Conservation (phyloP, 306 rosid genomes). For the Inga leiocalycina region DNA sequence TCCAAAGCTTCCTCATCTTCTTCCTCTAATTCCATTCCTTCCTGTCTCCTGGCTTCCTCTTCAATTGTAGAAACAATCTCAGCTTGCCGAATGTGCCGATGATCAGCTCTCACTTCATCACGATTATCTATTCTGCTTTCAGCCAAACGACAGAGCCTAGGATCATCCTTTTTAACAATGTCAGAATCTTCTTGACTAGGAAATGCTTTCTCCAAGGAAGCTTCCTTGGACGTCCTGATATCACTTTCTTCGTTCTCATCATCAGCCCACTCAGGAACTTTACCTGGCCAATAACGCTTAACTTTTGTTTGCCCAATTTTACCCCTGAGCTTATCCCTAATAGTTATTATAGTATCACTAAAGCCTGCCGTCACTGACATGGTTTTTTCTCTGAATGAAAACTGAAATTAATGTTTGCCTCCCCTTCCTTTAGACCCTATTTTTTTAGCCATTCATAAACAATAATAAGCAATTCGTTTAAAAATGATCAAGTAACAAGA, state of each 20-base stretch:
- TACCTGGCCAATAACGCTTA: constrained; percentile 91
- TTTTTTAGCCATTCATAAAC: background rate
- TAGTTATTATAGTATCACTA: constrained; percentile 79
- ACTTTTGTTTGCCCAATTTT: constrained; percentile 94
- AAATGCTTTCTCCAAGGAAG: constrained; percentile 74
- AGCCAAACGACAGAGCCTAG: constrained; percentile 78
- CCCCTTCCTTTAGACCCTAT: constrained; percentile 36
- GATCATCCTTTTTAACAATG: constrained; percentile 68
- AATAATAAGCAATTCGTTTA: background rate
- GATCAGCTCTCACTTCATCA: constrained; percentile 90
- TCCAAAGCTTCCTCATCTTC: constrained; percentile 77
- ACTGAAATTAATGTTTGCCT: background rate
- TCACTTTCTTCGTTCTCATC: constrained; percentile 75
- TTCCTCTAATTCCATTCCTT: constrained; percentile 80
- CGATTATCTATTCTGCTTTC: constrained; percentile 82
- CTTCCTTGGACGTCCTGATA: constrained; percentile 56
- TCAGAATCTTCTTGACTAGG: constrained; percentile 61
- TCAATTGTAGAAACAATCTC: constrained; percentile 88
- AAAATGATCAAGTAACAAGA: background rate
- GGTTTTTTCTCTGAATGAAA: constrained; percentile 24
- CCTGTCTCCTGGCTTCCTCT: constrained; percentile 90
- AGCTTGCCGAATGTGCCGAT: constrained; percentile 88
- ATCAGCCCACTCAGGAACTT: constrained; percentile 95
- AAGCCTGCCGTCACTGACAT: constrained; percentile 99
- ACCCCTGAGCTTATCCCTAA: constrained; percentile 92